Evolutionary conservation across 257 asterid species (phyloP), one percentile per base, ranked within the genome.

Genomic region (Solanum medicagineum): DNA sequence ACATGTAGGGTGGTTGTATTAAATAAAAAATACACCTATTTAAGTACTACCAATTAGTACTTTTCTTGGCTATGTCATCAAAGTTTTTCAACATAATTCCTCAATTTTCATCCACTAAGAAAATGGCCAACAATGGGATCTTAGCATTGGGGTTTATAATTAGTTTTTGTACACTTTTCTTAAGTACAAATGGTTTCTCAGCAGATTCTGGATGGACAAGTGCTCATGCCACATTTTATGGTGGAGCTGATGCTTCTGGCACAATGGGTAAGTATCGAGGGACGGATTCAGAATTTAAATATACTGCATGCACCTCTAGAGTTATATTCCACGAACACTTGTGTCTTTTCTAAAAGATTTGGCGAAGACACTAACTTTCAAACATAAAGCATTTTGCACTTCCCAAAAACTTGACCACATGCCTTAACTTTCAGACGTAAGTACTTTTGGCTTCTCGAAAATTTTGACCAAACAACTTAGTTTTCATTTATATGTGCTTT

Each of bases 231-330:
- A 82, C 85, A 45, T 82, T 82, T 66, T 82, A 82, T 62, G 85
- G 85, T 42, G 85, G 85, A 40, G 74, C 75, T 44, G 85, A 82
- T 82, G 85, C 85, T 62, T 82, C 85, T 15, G 85, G 85, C 77
- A 82, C 85, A 8, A 82, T 82, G 85, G 85, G 85, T 82, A 62
- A 1, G 85, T 62, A 82, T 0, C 12, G 1, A 36, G 75, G 2
- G 2, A 14, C 6, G 6, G 2, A 77, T 77, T 26, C 16, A 77
- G 3, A 16, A 77, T 77, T 77, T 77, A 40, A 17, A 69, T 0
- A 69, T 0, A 32, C 1, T 66, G 10, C 0, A 3, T 15, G 7
- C 13, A 73, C 3, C 40, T 20, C 7, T 44, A 6, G 10, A 13
- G 44, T 17, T 5, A 9, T 14, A 45, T 79, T 17, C 24, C 19